Evolutionary conservation across 441 rosid species (phyloP).

Genomic region (Bocquillonia castaneifolia): DNA sequence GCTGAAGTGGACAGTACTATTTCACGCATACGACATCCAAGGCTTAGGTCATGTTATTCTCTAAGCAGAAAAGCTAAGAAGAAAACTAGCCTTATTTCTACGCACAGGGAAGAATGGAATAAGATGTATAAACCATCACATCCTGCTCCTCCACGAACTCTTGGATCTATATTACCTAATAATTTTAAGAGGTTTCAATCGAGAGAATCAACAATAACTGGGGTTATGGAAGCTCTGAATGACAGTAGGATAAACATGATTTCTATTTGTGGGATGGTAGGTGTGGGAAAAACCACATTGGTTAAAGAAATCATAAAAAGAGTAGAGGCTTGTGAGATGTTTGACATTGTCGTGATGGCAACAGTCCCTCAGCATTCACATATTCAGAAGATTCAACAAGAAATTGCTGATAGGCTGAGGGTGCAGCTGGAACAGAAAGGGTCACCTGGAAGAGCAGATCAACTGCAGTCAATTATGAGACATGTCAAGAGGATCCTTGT

Average conservation of each 20-base stretch:
- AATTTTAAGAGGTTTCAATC: not conserved
- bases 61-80: not conserved
- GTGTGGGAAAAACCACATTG: constrained; percentile 26
- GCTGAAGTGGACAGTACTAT: not conserved
- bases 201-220: not conserved
- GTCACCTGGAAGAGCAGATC: not conserved
- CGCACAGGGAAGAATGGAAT: not conserved
- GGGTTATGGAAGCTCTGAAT: not conserved
- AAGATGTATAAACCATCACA: not conserved
- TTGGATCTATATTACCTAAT: too few relatives aligned
- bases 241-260: not conserved
- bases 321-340: not conserved
- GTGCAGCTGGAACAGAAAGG: not conserved
- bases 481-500: not conserved
- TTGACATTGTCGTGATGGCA: constrained; percentile 17
- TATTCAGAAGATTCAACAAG: constrained; percentile 15
- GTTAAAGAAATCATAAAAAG: constrained; percentile 7
- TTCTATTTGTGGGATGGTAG: constrained; percentile 14
- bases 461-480: not conserved
- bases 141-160: not conserved
- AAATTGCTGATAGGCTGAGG: constrained; percentile 11
- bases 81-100: not conserved
- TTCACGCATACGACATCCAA: not conserved
- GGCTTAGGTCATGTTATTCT: not conserved
- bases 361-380: not conserved